A percentile compares a stretch with the other conserved stretches of the same genome.
Evolutionary conservation across 257 asterid genomes (phyloP).

Genomic region (Nicotiana undulata): DNA sequence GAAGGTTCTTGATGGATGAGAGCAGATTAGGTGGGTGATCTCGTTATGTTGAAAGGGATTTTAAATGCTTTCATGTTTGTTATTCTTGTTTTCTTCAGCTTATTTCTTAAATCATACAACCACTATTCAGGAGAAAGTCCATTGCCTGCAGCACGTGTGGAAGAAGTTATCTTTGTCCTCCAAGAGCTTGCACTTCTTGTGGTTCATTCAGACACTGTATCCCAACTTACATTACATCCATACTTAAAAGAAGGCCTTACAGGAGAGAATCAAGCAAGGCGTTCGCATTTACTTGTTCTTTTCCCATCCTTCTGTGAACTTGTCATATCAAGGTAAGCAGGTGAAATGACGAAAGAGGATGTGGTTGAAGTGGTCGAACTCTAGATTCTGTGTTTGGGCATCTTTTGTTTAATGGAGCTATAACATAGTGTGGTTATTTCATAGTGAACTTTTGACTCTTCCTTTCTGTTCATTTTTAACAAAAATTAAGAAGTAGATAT

Average conservation of each 20-base stretch:
- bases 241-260: slow-evolving; percentile 43
- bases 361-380: not conserved
- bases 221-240: slow-evolving; percentile 62
- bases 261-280: slow-evolving; percentile 33
- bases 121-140: slow-evolving; percentile 55
- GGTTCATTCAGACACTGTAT: slow-evolving; percentile 67
- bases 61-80: not conserved
- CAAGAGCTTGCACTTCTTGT: slow-evolving; percentile 77
- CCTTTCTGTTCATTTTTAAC: not conserved
- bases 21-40: slow-evolving; percentile 55
- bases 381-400: not conserved
- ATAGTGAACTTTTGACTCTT: not conserved
- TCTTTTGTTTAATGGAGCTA: not conserved
- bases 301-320: slow-evolving; percentile 91
- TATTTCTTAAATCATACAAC: slow-evolving; percentile 9
- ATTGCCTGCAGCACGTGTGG: slow-evolving; percentile 78
- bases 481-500: not conserved
- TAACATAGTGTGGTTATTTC: not conserved
- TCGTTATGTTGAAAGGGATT: not conserved
- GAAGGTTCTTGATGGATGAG: slow-evolving; percentile 77
- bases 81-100: not conserved
- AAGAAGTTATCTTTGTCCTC: slow-evolving; percentile 79
- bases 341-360: slow-evolving; percentile 3
- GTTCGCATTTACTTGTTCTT: slow-evolving; percentile 77
- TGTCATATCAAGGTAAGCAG: slow-evolving; percentile 72